phyloP scores from a whole-genome alignment of 2,329 filamentous ascomycete species.

The Monosporascus sp. region DNA sequence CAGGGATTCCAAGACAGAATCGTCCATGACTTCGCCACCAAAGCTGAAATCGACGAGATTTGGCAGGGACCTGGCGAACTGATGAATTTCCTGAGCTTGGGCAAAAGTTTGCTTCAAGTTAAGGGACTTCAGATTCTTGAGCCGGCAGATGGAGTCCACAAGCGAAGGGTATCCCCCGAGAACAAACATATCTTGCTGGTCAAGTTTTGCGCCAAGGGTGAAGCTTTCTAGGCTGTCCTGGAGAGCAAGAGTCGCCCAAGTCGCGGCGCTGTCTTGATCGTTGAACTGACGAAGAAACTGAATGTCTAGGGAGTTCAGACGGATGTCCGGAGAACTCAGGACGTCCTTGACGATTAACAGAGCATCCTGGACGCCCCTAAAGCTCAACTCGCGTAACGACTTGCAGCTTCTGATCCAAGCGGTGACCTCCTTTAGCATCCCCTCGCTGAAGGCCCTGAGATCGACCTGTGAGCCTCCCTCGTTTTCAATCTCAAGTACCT shows the following conservation, averaged over 20 bases:
- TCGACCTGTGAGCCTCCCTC: slow-evolving; percentile 7
- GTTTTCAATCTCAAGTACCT: slow-evolving; percentile 28
- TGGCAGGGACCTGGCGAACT: slow-evolving; percentile 38
- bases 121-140: slow-evolving; percentile 47
- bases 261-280: slow-evolving; percentile 6
- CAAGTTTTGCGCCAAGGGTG: slow-evolving; percentile 25
- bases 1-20: slow-evolving; percentile 33
- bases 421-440: slow-evolving; percentile 22
- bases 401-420: slow-evolving; percentile 26
- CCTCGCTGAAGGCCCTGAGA: slow-evolving; percentile 14
- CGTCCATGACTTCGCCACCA: slow-evolving; percentile 48
- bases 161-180: slow-evolving; percentile 25
- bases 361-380: slow-evolving; percentile 39
- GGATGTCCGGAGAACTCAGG: slow-evolving; percentile 16
- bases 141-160: slow-evolving; percentile 38
- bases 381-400: slow-evolving; percentile 27
- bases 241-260: slow-evolving; percentile 18
- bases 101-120: slow-evolving; percentile 48
- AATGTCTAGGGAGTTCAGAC: slow-evolving; percentile 16
- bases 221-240: slow-evolving; percentile 18
- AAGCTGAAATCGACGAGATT: slow-evolving; percentile 52
- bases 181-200: slow-evolving; percentile 43
- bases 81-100: slow-evolving; percentile 40
- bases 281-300: slow-evolving; percentile 10
- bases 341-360: slow-evolving; percentile 24